phyloP scores from a whole-genome alignment of 1,284 basidiomycete species.

The Ganoderma meredithae region DNA sequence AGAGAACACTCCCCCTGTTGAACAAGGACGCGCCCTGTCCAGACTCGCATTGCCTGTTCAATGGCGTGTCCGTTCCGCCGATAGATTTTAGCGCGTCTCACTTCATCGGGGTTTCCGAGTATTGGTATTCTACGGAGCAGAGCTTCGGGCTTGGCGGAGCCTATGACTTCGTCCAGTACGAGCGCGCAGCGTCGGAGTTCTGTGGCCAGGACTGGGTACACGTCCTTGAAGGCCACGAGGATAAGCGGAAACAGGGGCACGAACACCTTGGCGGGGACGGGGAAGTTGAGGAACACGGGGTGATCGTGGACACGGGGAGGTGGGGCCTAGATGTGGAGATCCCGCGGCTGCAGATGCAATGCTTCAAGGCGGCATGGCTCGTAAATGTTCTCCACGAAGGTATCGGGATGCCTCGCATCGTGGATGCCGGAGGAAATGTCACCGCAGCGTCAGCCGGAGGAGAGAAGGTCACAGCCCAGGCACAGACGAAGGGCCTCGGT shows the following conservation, averaged over 20 bases:
- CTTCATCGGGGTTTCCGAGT: constrained; percentile 98
- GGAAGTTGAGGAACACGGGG: constrained; percentile 60
- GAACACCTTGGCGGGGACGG: constrained; percentile 65
- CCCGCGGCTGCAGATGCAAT: constrained; percentile 93
- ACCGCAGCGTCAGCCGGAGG: constrained; percentile 67
- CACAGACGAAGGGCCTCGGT: constrained; percentile 82
- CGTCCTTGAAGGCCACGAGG: constrained; percentile 76
- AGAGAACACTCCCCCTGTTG: constrained; percentile 78
- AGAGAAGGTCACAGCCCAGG: constrained; percentile 76
- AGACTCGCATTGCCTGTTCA: constrained; percentile 92
- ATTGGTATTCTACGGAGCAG: constrained; percentile 99
- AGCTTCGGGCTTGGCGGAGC: constrained; percentile 94
- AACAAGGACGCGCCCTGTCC: constrained; percentile 89
- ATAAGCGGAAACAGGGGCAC: constrained; percentile 53
- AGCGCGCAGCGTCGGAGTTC: constrained; percentile 89
- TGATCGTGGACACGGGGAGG: constrained; percentile 68
- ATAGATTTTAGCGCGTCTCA: constrained; percentile 92
- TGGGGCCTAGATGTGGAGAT: constrained; percentile 82
- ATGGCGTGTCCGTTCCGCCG: constrained; percentile 92
- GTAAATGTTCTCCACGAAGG: constrained; percentile 97
- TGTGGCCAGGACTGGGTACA: constrained; percentile 84
- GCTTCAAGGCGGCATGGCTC: constrained; percentile 99
- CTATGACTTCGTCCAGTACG: constrained; percentile 97
- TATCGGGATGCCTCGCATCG: constrained; percentile 92
- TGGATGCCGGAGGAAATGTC: constrained; percentile 81